Percentiles rank a stretch among this genome's conserved stretches.
phyloP scores from a whole-genome alignment of 2,329 filamentous ascomycete species.

The Pseudogymnoascus sp. region DNA sequence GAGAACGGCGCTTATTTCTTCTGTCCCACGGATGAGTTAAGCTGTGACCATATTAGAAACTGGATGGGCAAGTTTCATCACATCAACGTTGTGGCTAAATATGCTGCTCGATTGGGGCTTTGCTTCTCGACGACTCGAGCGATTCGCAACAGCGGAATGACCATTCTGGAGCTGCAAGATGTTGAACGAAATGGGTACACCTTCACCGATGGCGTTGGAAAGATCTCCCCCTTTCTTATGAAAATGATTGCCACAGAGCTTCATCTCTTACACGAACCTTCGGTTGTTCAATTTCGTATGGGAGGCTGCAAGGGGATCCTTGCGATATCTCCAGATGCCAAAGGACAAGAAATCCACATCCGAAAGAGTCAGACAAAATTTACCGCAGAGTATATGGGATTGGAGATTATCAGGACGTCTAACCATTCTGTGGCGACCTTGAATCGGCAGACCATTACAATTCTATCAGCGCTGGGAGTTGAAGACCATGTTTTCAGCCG shows the following conservation, averaged over 20 bases:
- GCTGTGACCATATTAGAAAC: slow-evolving; percentile 66
- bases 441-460: slow-evolving; percentile 82
- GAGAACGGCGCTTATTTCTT: slow-evolving; percentile 94
- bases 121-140: slow-evolving; percentile 90
- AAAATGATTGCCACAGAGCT: slow-evolving; percentile 66
- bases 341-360: slow-evolving; percentile 63
- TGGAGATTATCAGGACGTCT: slow-evolving; percentile 83
- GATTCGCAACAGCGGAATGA: slow-evolving; percentile 53
- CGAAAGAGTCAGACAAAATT: slow-evolving; percentile 88
- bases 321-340: slow-evolving; percentile 61
- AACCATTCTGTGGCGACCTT: slow-evolving; percentile 68
- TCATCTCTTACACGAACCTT: slow-evolving; percentile 56
- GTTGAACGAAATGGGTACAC: slow-evolving; percentile 58
- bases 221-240: slow-evolving; percentile 74
- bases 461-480: slow-evolving; percentile 74
- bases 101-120: slow-evolving; percentile 81
- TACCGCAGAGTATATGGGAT: slow-evolving; percentile 54
- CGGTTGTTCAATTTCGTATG: slow-evolving; percentile 84
- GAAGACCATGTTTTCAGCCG: slow-evolving; percentile 54
- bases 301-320: slow-evolving; percentile 90
- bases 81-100: slow-evolving; percentile 80
- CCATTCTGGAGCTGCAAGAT: slow-evolving; percentile 55
- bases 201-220: slow-evolving; percentile 91
- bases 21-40: slow-evolving; percentile 56
- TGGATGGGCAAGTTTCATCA: slow-evolving; percentile 83